A percentile compares a stretch with the other conserved stretches of the same genome.
These are phyloP conservation scores for Pisolithus orientalis DNA, from an alignment of 768 basidiomycete species.

Conservation along the genomic window DNA sequence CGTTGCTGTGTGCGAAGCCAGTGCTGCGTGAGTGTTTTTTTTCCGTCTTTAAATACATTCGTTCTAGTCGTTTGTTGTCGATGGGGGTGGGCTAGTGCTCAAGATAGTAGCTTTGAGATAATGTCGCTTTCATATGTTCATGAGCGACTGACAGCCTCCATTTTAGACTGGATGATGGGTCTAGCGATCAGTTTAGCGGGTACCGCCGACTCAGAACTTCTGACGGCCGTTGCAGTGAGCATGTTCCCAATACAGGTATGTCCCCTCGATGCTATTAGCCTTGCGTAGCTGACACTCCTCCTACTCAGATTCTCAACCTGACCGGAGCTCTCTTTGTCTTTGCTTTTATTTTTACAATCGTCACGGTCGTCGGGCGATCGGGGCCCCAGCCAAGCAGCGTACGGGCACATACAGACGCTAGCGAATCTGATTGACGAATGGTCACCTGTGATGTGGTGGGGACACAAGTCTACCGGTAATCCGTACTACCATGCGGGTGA, in stretches of 20 bases:
- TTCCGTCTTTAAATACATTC: not conserved
- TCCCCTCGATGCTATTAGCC: not conserved
- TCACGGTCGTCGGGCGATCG: constrained; percentile 5
- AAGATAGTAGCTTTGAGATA: too few relatives aligned
- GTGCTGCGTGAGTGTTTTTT: constrained; percentile 19
- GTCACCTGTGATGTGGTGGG: constrained; percentile 29
- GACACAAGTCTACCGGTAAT: constrained; percentile 11
- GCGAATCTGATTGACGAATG: constrained; percentile 32
- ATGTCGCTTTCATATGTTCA: too few relatives aligned
- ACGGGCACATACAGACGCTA: constrained; percentile 29
- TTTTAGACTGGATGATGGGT: constrained; percentile 29
- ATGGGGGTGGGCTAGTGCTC: not conserved
- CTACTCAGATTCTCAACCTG: constrained; percentile 21
- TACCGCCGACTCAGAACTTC: constrained; percentile 4
- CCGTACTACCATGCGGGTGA: constrained; percentile 15
- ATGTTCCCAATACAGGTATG: constrained; percentile 24
- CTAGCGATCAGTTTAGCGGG: constrained; percentile 17
- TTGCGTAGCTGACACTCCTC: not conserved
- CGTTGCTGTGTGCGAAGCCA: constrained; percentile 16
- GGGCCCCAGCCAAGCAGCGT: constrained; percentile 25
- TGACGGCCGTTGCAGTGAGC: constrained; percentile 13
- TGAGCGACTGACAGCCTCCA: not conserved
- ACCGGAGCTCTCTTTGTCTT: constrained; percentile 13
- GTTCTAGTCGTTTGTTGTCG: not conserved
- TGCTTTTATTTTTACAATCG: constrained; percentile 10